Evolutionary conservation across 345 rosid genomes (phyloP), one percentile per base, ranked within the genome.

Genomic region (Gossypium rotundifolium): DNA sequence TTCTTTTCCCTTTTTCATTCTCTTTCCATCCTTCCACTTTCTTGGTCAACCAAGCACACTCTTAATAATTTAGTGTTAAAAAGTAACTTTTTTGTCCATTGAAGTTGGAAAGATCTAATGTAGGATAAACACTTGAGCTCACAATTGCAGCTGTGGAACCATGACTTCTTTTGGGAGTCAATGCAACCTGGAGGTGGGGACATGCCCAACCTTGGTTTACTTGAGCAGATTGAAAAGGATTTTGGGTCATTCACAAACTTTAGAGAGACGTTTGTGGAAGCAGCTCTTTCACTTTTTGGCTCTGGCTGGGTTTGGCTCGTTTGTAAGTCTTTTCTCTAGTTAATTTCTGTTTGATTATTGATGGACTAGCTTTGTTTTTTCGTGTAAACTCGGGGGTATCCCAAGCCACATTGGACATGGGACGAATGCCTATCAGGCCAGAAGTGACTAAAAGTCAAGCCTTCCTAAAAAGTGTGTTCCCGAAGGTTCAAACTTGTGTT

Each of bases 221-320:
- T 92, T 80, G 82, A 84, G 71, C 98, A 94, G 88, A 90, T 94
- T 80, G 97, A 94, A 79, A 94, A 90, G 76, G 98, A 94, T 84
- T 94, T 94, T 51, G 90, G 89, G 74, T 94, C 96, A 74, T 94
- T 86, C 63, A 71, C 88, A 65, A 89, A 94, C 81, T 94, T 94
- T 81, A 90, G 83, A 83, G 94, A 89, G 45, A 87, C 83, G 69
- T 94, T 94, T 65, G 71, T 79, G 3, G 89, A 89, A 75, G 71
- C 89, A 38, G 93, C 98, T 76, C 86, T 90, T 61, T 75, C 90
- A 60, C 75, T 84, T 48, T 91, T 92, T 83, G 97, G 97, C 74
- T 92, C 97, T 67, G 93, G 97, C 75, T 94, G 97, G 95, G 85
- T 94, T 77, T 94, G 98, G 98, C 97, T 94, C 23, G 95, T 88